A percentile compares a stretch with the other conserved stretches of the same genome.
These are phyloP conservation scores for Boeremia exigua DNA, from an alignment of 2,329 filamentous ascomycete species.

Conservation along the genomic window DNA sequence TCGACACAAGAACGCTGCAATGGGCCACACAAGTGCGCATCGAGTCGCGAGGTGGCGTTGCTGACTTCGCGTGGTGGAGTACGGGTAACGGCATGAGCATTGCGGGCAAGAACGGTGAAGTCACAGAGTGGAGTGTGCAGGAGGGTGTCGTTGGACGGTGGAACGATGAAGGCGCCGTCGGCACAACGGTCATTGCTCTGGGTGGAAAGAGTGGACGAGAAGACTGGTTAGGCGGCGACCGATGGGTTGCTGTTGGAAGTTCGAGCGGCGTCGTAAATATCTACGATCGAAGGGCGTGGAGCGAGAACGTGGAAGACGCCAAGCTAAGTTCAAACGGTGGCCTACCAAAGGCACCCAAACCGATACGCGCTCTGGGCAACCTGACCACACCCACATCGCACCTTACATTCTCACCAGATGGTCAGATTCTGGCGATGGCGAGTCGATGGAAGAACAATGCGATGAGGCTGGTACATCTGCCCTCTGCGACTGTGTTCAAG, in stretches of 20 bases:
- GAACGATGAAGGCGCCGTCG: conserved; percentile 88
- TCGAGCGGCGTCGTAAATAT: conserved; percentile 90
- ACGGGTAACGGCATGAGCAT: conserved; percentile 82
- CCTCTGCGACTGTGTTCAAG: conserved; percentile 89
- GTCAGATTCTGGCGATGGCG: conserved; percentile 85
- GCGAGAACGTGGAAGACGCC: conserved; percentile 35
- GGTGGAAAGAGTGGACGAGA: conserved; percentile 72
- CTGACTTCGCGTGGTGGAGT: conserved; percentile 93
- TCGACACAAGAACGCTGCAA: conserved; percentile 80
- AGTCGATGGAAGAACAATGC: conserved; percentile 89
- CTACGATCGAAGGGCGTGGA: conserved; percentile 79
- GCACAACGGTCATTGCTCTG: conserved; percentile 80
- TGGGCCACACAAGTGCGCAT: conserved; percentile 85
- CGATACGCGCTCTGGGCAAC: conserved; percentile 78
- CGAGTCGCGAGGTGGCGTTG: conserved; percentile 81
- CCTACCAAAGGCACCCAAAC: conserved; percentile 72
- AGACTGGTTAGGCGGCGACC: conserved; percentile 72
- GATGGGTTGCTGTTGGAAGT: conserved; percentile 88
- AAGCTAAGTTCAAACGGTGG: conserved; percentile 46
- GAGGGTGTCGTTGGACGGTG: conserved; percentile 78
- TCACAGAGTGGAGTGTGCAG: conserved; percentile 84
- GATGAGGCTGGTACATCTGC: conserved; percentile 84
- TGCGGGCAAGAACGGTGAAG: conserved; percentile 83
- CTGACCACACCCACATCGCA: conserved; percentile 84
- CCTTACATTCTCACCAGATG: conserved; percentile 83